A percentile compares a stretch with the other conserved stretches of the same genome.
Conservation (phyloP, 371 early-diverging fungal genomes). For the Mortierella sp. region DNA sequence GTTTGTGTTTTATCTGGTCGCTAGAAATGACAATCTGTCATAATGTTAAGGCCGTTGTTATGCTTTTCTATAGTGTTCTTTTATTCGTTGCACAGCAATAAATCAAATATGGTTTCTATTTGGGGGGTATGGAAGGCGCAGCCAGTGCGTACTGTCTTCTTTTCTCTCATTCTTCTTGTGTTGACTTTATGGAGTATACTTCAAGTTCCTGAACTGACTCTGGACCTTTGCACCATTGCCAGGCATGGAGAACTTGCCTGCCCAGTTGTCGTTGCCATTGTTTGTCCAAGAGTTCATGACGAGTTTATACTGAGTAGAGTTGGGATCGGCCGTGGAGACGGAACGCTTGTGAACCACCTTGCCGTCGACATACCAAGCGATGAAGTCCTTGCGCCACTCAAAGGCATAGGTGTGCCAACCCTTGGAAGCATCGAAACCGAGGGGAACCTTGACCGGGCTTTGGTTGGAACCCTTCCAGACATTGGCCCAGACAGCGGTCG, state of each 20-base stretch:
- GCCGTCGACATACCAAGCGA: constrained; percentile 42
- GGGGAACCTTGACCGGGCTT: constrained; percentile 10
- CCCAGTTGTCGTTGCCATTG: constrained; percentile 21
- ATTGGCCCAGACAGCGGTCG: constrained; percentile 17
- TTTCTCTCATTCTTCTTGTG: too few species aligned
- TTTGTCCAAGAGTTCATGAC: constrained; percentile 40
- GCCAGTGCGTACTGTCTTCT: too few species aligned
- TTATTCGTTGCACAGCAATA: too few species aligned
- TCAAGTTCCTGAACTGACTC: constrained; percentile 30
- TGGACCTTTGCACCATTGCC: neutral
- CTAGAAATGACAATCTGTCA: neutral
- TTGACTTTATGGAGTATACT: constrained; percentile 24
- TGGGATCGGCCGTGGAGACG: constrained; percentile 10
- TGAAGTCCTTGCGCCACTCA: constrained; percentile 29
- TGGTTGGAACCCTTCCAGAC: constrained; percentile 26
- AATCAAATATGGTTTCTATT: too few species aligned
- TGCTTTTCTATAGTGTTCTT: too few species aligned
- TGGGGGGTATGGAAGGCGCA: too few species aligned
- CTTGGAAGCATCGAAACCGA: constrained; percentile 32
- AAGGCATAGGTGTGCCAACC: constrained; percentile 42
- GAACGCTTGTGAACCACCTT: constrained; percentile 23
- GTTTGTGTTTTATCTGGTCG: neutral
- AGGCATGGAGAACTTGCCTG: constrained; percentile 37
- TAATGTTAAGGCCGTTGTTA: too few species aligned
- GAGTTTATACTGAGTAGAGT: constrained; percentile 10